Conservation (phyloP, 768 basidiomycete genomes). For the Piloderma croceum region DNA sequence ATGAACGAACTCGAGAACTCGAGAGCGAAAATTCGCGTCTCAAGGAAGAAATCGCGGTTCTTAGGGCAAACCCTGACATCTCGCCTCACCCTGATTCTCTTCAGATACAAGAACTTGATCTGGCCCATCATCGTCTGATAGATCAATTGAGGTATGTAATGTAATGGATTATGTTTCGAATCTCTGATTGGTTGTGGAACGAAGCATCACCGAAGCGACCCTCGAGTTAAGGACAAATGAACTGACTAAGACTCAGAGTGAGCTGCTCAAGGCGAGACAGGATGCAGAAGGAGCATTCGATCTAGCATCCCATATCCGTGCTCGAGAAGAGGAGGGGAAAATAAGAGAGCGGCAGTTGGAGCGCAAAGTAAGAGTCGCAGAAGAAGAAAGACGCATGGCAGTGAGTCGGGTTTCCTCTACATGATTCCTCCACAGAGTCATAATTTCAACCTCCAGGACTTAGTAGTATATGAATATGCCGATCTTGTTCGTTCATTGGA, state of each 20-base stretch:
- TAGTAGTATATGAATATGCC: constrained; percentile 68
- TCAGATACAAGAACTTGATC: constrained; percentile 51
- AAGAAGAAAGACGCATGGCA: constrained; percentile 56
- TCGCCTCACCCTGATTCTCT: constrained; percentile 32
- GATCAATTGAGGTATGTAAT: too few species aligned
- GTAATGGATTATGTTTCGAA: too few species aligned
- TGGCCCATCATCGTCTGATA: constrained; percentile 61
- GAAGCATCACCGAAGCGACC: constrained; percentile 51
- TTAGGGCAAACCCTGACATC: constrained; percentile 50
- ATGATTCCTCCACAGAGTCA: too few species aligned
- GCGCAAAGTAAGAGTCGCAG: constrained; percentile 38
- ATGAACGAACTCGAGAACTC: constrained; percentile 42
- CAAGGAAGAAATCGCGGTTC: constrained; percentile 46
- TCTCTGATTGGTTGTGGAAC: too few species aligned
- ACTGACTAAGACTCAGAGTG: constrained; percentile 38
- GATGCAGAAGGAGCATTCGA: constrained; percentile 49
- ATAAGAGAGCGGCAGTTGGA: constrained; percentile 46
- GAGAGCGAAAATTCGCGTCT: constrained; percentile 57
- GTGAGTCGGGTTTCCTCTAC: too few species aligned
- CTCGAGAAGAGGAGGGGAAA: constrained; percentile 48
- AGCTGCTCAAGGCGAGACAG: constrained; percentile 37
- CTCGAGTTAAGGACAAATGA: constrained; percentile 45
- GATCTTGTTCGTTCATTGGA: constrained; percentile 66
- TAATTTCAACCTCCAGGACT: too few species aligned
- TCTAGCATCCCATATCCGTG: constrained; percentile 47